Evolutionary conservation across 169 alveolate genomes (phyloP).

Genomic region (Theileria equi): DNA sequence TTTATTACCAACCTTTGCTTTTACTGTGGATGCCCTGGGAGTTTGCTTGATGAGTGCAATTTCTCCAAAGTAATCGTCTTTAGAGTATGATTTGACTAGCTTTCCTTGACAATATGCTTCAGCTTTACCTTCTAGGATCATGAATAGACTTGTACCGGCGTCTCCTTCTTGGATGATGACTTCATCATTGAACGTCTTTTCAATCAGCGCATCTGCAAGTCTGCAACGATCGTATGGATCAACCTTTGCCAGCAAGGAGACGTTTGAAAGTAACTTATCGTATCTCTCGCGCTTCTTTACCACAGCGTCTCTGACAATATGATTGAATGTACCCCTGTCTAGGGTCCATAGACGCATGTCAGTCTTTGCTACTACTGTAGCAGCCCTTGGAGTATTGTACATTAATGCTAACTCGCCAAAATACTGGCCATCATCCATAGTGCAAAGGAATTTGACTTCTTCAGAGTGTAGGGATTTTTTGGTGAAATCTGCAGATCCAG

Average conservation of each 20-base stretch:
- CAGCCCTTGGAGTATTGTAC: conserved; percentile 95
- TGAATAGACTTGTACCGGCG: conserved; percentile 89
- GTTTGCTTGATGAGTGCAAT: conserved; percentile 89
- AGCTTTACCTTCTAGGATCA: conserved; percentile 91
- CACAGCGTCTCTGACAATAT: conserved; percentile 92
- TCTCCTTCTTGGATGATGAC: conserved; percentile 93
- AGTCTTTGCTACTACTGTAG: conserved; percentile 88
- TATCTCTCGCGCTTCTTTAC: conserved; percentile 89
- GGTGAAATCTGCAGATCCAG: conserved; percentile 87
- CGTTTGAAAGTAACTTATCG: conserved; percentile 84
- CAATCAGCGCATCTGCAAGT: conserved; percentile 90
- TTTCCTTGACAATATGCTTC: conserved; percentile 87
- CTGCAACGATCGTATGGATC: conserved; percentile 91
- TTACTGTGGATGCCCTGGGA: conserved; percentile 94
- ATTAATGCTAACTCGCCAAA: conserved; percentile 96
- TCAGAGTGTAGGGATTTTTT: conserved; percentile 63
- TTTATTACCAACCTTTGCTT: conserved; percentile 66
- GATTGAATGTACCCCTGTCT: conserved; percentile 92
- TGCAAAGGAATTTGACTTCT: conserved; percentile 66
- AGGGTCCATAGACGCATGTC: conserved; percentile 87
- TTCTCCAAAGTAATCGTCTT: conserved; percentile 97
- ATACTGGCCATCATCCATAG: conserved; percentile 86
- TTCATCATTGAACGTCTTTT: conserved; percentile 81
- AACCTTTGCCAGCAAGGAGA: conserved; percentile 85
- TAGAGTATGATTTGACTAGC: conserved; percentile 80